phyloP scores from a whole-genome alignment of 1,284 basidiomycete genomes.

The Sporisorium scitamineum region DNA sequence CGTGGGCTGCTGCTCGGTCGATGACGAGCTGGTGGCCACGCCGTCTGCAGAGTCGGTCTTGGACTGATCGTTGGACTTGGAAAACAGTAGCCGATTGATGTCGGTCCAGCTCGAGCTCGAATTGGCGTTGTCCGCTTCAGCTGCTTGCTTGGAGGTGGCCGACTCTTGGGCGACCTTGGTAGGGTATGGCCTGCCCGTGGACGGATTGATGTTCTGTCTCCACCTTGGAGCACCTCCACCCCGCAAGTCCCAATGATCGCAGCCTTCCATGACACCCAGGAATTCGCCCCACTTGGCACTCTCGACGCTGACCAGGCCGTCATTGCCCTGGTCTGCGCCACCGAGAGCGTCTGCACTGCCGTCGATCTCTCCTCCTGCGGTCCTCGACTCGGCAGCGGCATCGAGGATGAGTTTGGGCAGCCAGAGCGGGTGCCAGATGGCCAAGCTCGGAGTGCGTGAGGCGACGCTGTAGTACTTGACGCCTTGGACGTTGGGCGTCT shows the following conservation, averaged over 20 bases:
- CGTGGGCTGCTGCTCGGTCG: conserved; percentile 10
- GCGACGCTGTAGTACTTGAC: conserved; percentile 95
- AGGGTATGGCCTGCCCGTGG: conserved; percentile 52
- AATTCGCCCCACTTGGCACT: conserved; percentile 70
- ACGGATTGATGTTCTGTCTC: conserved; percentile 63
- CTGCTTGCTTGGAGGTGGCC: conserved; percentile 10
- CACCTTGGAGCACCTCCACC: conserved; percentile 75
- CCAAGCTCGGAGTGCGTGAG: conserved; percentile 79
- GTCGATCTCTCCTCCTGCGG: conserved; percentile 60
- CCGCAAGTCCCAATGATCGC: conserved; percentile 96
- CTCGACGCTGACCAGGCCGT: conserved; percentile 88
- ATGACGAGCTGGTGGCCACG: neutral
- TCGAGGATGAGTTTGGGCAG: conserved; percentile 94
- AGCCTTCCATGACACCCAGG: conserved; percentile 87
- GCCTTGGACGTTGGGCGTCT: conserved; percentile 81
- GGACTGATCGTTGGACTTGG: conserved; percentile 23
- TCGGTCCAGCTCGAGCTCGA: conserved; percentile 53
- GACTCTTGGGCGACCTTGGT: conserved; percentile 27
- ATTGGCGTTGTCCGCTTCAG: neutral
- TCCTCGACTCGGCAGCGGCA: conserved; percentile 71
- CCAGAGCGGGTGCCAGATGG: conserved; percentile 94
- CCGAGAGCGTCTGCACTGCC: conserved; percentile 69
- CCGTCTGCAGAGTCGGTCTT: neutral
- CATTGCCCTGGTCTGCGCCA: conserved; percentile 83
- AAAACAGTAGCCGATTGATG: conserved; percentile 60